Conservation (phyloP, 768 basidiomycete genomes). For the Filobasidium floriforme region DNA sequence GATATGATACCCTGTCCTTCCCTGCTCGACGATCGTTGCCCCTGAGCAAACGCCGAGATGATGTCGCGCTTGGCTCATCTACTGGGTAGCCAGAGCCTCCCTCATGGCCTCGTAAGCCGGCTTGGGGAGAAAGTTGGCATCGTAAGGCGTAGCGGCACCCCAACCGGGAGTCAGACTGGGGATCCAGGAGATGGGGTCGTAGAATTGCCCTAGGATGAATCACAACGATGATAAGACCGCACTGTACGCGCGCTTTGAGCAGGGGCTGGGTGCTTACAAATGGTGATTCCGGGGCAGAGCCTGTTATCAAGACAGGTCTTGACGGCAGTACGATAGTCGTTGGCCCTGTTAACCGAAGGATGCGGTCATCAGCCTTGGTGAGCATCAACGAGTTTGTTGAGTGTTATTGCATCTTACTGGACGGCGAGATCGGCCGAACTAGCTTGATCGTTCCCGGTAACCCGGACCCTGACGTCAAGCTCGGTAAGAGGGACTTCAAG, state of each 20-base stretch:
- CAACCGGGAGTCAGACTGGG: slow-evolving; percentile 33
- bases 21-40: no score
- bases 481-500: slow-evolving; percentile 39
- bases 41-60: neutral
- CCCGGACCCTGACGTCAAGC: slow-evolving; percentile 34
- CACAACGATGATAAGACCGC: no score
- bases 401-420: slow-evolving; percentile 22
- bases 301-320: slow-evolving; percentile 30
- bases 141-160: neutral
- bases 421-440: slow-evolving; percentile 29
- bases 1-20: no score
- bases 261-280: slow-evolving; percentile 24
- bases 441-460: slow-evolving; percentile 26
- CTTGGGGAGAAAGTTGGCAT: neutral
- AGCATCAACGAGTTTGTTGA: no score
- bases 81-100: neutral
- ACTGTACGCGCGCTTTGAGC: no score
- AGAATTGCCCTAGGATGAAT: slow-evolving; percentile 30
- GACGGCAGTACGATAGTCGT: slow-evolving; percentile 29
- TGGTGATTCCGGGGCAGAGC: slow-evolving; percentile 31
- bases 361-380: neutral
- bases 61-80: neutral
- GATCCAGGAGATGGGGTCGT: slow-evolving; percentile 30
- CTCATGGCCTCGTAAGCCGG: slow-evolving; percentile 1
- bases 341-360: slow-evolving; percentile 18